Conservation (phyloP, 192 early-diverging fungal genomes). For the Coemansia sp. region DNA sequence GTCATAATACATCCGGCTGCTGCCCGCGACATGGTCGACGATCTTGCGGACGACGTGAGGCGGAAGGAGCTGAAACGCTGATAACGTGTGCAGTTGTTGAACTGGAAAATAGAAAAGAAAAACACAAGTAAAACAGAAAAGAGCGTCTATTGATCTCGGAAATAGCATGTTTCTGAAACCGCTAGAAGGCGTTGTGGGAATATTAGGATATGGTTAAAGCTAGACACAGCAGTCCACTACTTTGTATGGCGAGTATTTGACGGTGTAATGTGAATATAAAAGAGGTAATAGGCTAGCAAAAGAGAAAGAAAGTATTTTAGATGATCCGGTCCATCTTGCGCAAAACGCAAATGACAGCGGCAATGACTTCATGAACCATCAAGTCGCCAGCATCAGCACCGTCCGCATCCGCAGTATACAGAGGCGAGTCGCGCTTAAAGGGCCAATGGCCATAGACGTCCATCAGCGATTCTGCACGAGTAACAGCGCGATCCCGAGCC, state of each 20-base stretch:
- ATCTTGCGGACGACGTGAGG: neutral
- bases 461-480: slow-evolving; percentile 87
- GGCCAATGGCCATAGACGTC: slow-evolving; percentile 81
- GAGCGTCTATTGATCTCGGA: too few relatives aligned
- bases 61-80: neutral
- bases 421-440: slow-evolving; percentile 61
- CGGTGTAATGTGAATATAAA: neutral
- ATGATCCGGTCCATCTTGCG: slow-evolving; percentile 86
- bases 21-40: slow-evolving; percentile 1
- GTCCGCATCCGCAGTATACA: slow-evolving; percentile 60
- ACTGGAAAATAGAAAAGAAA: neutral
- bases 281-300: neutral
- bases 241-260: neutral
- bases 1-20: neutral
- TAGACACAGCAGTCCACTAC: too few relatives aligned
- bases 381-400: slow-evolving; percentile 55
- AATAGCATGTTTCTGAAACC: too few relatives aligned
- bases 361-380: slow-evolving; percentile 69
- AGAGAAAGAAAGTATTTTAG: slow-evolving; percentile 25
- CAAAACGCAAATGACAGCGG: slow-evolving; percentile 82
- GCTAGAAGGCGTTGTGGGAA: too few relatives aligned
- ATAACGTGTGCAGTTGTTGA: neutral
- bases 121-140: neutral
- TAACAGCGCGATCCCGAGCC: slow-evolving; percentile 85
- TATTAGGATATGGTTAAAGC: too few relatives aligned